Base-by-base conservation (phyloP, 192 early-diverging fungal genomes). In the Backusella australiensis region DNA sequence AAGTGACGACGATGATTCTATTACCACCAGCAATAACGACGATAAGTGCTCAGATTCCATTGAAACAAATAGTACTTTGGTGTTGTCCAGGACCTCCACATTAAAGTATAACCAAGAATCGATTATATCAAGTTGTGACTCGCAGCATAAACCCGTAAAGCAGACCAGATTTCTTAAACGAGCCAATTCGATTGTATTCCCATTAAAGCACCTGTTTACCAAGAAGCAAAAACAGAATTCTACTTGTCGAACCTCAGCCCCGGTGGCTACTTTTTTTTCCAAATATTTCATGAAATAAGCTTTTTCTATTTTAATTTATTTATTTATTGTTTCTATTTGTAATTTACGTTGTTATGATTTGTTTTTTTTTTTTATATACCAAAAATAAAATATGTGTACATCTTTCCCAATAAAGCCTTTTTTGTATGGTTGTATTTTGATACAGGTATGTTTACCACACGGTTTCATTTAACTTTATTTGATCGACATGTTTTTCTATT, bases 391-490 rank as follows among this genome's bases (percentile, higher is more conserved):
- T 29, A 29, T 63, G 23, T 63, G 56, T 63, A 29, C 26, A 63
- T 26, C 11, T 29, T 63, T 29, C 56, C 56, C 7, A 63, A 32
- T 29, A 63, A 63, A 63, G 9, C 56, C 21, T 21, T 56, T 56
- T 21, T 21, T 56, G 17, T 53, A n/a, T 53, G 49, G 8, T 21
- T 56, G 53, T 21, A 21, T 21, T 56, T 29, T 63, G n/a, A 29
- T 63, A 29, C 19, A n/a, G 29, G 23, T 63, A 49, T 29, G 26
- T 23, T 63, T 63, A 63, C 56, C 11, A 29, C 23, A 29, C 9
- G 21, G 56, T 63, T 63, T 63, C 56, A 63, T 63, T 63, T 26
- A 63, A 63, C 56, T 63, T 23, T 63, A 63, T 63, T 63, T 63
- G 56, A 63, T 63, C 23, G 56, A 63, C 56, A 63, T 63, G 4